Conservation (phyloP, 2,329 filamentous ascomycete genomes). For the Phialemoniopsis sp. region DNA sequence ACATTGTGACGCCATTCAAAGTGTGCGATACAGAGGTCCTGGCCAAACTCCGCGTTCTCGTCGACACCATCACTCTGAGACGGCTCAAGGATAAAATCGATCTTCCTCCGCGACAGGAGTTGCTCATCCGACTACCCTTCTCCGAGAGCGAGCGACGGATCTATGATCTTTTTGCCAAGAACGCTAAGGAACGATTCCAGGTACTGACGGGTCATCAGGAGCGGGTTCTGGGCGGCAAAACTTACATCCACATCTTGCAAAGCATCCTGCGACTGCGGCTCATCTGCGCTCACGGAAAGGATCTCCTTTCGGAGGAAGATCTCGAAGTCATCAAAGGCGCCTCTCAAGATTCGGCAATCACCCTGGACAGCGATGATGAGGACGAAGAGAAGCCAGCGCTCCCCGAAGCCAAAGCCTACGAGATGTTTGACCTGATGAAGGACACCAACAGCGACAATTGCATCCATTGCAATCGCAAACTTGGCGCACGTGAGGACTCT, state of each 20-base stretch:
- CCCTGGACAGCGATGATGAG: slow-evolving; percentile 76
- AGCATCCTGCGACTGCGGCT: slow-evolving; percentile 85
- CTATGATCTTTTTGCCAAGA: slow-evolving; percentile 80
- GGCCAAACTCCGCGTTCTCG: slow-evolving; percentile 79
- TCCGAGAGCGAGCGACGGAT: slow-evolving; percentile 68
- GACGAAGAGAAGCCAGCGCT: slow-evolving; percentile 51
- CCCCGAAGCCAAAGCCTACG: slow-evolving; percentile 71
- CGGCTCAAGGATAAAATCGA: slow-evolving; percentile 90
- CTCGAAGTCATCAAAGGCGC: slow-evolving; percentile 75
- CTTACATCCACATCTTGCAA: slow-evolving; percentile 91
- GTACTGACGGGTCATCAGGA: slow-evolving; percentile 64
- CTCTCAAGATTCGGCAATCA: slow-evolving; percentile 81
- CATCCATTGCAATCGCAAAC: slow-evolving; percentile 61
- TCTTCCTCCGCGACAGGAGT: slow-evolving; percentile 69
- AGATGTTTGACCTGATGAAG: slow-evolving; percentile 79
- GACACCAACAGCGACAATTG: slow-evolving; percentile 78
- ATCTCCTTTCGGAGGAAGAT: slow-evolving; percentile 82
- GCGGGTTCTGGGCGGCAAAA: slow-evolving; percentile 71
- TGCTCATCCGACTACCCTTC: slow-evolving; percentile 72
- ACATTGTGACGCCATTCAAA: slow-evolving; percentile 85
- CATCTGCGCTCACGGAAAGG: slow-evolving; percentile 91
- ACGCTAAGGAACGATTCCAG: slow-evolving; percentile 75
- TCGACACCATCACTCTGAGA: slow-evolving; percentile 90
- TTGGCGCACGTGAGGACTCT: slow-evolving; percentile 52
- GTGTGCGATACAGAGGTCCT: slow-evolving; percentile 79